These are phyloP conservation scores for Tetrahymena borealis DNA, from an alignment of 73 alveolate species.

Conservation along the genomic window DNA sequence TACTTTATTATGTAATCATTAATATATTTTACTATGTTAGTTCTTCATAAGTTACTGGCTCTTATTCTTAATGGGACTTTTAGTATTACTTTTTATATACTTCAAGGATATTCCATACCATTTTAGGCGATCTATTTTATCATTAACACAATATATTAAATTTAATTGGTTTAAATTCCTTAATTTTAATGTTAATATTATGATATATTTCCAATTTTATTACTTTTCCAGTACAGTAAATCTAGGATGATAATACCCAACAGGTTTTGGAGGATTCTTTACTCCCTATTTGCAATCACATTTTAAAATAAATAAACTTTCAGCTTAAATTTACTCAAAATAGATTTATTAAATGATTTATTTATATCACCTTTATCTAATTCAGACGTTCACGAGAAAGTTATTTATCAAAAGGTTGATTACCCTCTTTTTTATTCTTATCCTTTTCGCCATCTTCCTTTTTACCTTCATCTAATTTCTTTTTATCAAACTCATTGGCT, in stretches of 20 bases:
- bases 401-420: neutral
- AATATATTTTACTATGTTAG: neutral
- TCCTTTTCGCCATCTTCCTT: neutral
- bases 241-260: conserved; percentile 41
- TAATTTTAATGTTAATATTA: too few species aligned
- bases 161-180: too few species aligned
- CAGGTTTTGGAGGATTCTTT: conserved; percentile 10
- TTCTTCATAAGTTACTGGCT: neutral
- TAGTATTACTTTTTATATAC: neutral
- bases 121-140: neutral
- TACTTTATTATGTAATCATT: too few species aligned
- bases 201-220: too few species aligned
- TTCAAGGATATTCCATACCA: neutral
- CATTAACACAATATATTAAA: neutral
- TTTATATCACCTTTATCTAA: neutral
- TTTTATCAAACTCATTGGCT: neutral
- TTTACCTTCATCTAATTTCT: neutral
- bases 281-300: neutral
- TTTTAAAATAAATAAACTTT: too few species aligned
- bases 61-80: neutral
- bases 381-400: neutral
- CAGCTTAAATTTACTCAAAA: too few species aligned
- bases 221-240: conserved; percentile 25
- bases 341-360: neutral
- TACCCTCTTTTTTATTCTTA: neutral